Evolutionary conservation across 257 asterid genomes (phyloP), one percentile per base, ranked within the genome.

Genomic region (Apocynum venetum): DNA sequence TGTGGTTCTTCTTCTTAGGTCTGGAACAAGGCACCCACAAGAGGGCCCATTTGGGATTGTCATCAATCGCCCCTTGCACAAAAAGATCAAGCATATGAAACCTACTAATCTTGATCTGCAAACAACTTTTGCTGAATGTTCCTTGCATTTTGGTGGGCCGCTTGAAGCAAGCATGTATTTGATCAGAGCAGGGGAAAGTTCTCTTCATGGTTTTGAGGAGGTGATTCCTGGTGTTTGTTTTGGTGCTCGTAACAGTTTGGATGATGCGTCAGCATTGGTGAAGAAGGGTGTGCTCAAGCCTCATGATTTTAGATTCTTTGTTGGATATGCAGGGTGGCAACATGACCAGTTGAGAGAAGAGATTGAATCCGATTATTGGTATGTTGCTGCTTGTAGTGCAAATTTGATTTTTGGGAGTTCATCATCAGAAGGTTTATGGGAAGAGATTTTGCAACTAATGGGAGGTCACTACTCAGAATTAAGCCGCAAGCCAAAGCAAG

Each of bases 261-360:
- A 91, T 67, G 91, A 85, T 40, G 99, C 97, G 55, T 85, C 92
- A 36, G 87, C 80, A 4, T n/a, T 95, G 86, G 88, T 91, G 70
- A 88, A 86, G 88, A 88, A 86, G 67, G 94, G 98, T 64, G 82
- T 71, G 63, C 91, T 91, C 55, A 81, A 79, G 86, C 89, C 94
- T 71, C 93, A 87, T 51, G 97, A 95, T 85, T 88, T 93, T 85
- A 91, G 89, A 81, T 93, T 95, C 92, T 95, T 89, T 77, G 80
- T 91, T 77, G 99, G 99, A 82, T 93, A 93, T 69, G 96, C 98
- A 0, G 98, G 98, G 73, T 95, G 98, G 98, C 96, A 90, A 80
- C 84, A 90, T 52, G 98, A 93, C 73, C 99, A 95, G 83, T 85
- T 95, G 75, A 85, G 77, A 71, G 94, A 88, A 60, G 99, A 95